Percentiles rank a stretch among this genome's conserved stretches.
Conservation (phyloP, 139 green algal species). For the Chlorella sp. region DNA sequence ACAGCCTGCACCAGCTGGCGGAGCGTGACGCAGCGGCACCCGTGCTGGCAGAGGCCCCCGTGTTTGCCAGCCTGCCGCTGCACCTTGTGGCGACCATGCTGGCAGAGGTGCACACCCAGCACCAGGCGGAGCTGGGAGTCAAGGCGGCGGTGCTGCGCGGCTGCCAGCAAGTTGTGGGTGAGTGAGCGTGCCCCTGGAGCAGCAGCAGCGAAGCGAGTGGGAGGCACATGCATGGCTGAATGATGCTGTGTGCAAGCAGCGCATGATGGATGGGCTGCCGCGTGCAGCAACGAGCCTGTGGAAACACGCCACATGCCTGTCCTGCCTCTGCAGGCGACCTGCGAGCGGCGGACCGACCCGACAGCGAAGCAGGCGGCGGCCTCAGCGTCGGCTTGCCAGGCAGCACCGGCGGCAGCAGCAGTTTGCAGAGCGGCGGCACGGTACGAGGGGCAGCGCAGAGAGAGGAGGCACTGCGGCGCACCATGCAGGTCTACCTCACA, state of each 20-base stretch:
- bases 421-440: background rate
- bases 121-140: slow-evolving; percentile 31
- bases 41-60: slow-evolving; percentile 24
- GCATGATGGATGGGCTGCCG: no score
- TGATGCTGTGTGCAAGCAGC: no score
- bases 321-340: background rate
- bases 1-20: background rate
- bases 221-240: background rate
- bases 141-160: slow-evolving; percentile 38
- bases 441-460: background rate
- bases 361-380: background rate
- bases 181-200: background rate
- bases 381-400: background rate
- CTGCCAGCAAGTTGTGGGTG: slow-evolving; percentile 25
- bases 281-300: no score
- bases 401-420: background rate
- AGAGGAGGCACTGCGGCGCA: slow-evolving; percentile 10
- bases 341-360: background rate
- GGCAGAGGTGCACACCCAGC: slow-evolving; percentile 16
- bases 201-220: background rate
- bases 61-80: slow-evolving; percentile 41
- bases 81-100: slow-evolving; percentile 12
- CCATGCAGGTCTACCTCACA: slow-evolving; percentile 39
- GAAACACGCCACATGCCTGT: no score
- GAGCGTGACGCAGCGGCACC: background rate